A percentile compares a stretch with the other conserved stretches of the same genome.
Evolutionary conservation across 208 protist species (phyloP).

Genomic region (Entamoeba nuttalli): DNA sequence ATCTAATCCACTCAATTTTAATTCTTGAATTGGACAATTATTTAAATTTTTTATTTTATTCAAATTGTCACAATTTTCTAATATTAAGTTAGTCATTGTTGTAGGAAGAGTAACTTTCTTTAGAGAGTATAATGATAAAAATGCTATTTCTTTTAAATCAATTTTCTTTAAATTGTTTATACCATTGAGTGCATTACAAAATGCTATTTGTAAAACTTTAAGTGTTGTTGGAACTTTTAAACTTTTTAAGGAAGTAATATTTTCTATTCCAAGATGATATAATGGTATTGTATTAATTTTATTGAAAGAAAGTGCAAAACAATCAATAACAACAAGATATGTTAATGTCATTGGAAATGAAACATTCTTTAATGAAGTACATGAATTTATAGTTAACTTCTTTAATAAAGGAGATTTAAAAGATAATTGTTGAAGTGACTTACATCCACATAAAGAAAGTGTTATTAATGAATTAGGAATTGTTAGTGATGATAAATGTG

Average conservation of each 20-base stretch:
- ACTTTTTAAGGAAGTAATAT: background rate
- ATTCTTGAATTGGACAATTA: background rate
- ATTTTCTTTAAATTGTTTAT: background rate
- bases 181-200: background rate
- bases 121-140: background rate
- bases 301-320: background rate
- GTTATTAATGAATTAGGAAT: background rate
- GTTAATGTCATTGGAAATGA: background rate
- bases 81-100: background rate
- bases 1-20: background rate
- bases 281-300: background rate
- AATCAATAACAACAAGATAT: background rate
- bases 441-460: background rate
- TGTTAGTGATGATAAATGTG: background rate
- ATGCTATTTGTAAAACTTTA: background rate
- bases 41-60: background rate
- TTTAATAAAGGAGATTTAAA: background rate
- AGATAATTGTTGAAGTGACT: background rate
- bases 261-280: background rate
- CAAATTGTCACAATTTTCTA: background rate
- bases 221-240: background rate
- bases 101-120: background rate
- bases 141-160: background rate
- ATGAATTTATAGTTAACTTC: background rate
- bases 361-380: background rate